Evolutionary conservation across 805 yeast species (phyloP), one percentile per base, ranked within the genome.

Genomic region (Debaryomyces prosopidis): DNA sequence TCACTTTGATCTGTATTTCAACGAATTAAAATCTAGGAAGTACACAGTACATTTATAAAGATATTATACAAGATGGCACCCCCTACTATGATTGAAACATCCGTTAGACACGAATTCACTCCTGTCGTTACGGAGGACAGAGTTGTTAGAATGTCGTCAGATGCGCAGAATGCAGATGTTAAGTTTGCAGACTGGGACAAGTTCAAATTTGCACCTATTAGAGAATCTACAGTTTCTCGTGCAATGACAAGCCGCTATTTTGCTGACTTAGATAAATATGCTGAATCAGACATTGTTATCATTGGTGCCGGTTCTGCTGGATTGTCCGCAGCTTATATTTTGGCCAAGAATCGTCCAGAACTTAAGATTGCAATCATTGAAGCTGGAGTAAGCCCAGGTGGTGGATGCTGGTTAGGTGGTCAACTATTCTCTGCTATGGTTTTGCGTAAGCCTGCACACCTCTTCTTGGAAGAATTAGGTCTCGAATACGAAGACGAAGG

Each of bases 221-320:
- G 90, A 48, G 92, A 85, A 68, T 81, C 89, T 6, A 82, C 87
- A 2, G 91, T 86, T 28, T 83, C 90, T 7, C 77, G 91, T 49
- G 92, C 91, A 28, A 85, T 85, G 91, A 85, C 90, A 36, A 72
- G 71, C 47, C 79, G 91, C 52, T 85, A 85, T 68, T 85, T 84
- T 60, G 76, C 79, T 31, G 91, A 85, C 59, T 65, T 85, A 58
- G 87, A 85, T 71, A 82, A 80, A 63, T 84, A 79, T 62, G 84
- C 90, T 17, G 90, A 85, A 56, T 77, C 86, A 10, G 92, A 85
- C 57, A 77, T 85, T 39, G 86, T 85, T 36, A 81, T 85, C 56
- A 78, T 85, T 48, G 92, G 92, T 46, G 90, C 89, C 20, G 90
- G 91, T 33, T 82, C 88, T 19, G 82, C 88, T 36, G 91, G 91